Base-by-base conservation (phyloP, 768 basidiomycete genomes). In the Boletus speciosus region DNA sequence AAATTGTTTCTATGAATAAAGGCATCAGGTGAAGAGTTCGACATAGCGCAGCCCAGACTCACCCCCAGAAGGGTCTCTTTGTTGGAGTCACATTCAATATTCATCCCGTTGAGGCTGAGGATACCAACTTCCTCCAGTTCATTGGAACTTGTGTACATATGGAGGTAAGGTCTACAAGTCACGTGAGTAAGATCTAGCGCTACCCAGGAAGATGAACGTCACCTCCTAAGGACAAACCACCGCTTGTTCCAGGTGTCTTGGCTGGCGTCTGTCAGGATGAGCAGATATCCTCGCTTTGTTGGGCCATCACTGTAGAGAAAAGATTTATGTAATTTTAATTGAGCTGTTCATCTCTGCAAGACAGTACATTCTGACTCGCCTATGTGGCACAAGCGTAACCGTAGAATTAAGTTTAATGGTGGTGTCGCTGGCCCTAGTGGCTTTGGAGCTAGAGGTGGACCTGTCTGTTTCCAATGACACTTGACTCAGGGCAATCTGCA, bases 141-240 rank as follows among this genome's bases (percentile, higher is more conserved):
- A 59, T 84, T 86, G 6, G 89, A 88, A 58, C 85, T 84, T n/a
- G 80, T 76, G 71, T 94, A 97, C 50, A 97, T 76, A 60, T 93
- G 84, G 7, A 98, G 79, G 71, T 97, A 95, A 0, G 96, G 96
- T 61, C 96, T 95, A 48, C 16, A 38, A 36, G 44, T 12, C n/a
- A 46, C 49, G 23, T 58, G 35, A 54, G 52, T 19, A 47, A 51
- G 47, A 16, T 55, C 32, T 19, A 16, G 12, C 23, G 2, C 21
- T 31, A 37, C 14, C 38, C 51, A 23, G 35, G 23, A 51, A 54
- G 36, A 27, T 29, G 10, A 38, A 47, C 42, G 63, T 57, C 61
- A 93, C 94, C 93, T 82, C 67, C 85, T 82, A 10, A 98, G 77
- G 15, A 94, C 89, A 67, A 94, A 93, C 85, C 89, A 94, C 51